Base-by-base conservation (phyloP, 2,329 filamentous ascomycete genomes). In the Ophiostoma angusticollis region DNA sequence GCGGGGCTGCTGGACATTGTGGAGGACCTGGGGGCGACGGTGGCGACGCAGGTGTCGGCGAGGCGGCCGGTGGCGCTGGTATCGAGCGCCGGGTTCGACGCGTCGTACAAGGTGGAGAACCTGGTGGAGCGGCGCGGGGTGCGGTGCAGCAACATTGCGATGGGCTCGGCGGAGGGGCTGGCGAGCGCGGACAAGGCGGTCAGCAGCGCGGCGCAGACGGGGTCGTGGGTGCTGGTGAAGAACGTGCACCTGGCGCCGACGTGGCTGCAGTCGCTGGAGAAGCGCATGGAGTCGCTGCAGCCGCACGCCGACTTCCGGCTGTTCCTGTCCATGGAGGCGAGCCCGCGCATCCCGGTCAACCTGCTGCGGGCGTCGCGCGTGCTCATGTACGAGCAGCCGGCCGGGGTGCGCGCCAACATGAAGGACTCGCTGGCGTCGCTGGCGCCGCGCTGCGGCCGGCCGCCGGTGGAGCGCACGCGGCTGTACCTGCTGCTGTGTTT, bases 241-340 rank as follows among this genome's bases (percentile, higher is more conserved):
- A 98, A 98, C 65, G 91, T 98, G 16, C 91, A 98, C 60, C 72
- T 98, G 45, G 86, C 89, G 22, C 86, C 91, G 1, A 84, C 85
- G 11, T 98, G 93, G 93, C 68, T 98, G 23, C 89, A 96, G 61
- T 94, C 86, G 53, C 72, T 98, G 13, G 89, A 98, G 66, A 98
- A 98, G 70, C 79, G 89, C 31, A 83, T 98, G 64, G 86, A 94
- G 50, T 84, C 85, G 9, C 80, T 98, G 54, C 95, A 94, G 55
- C 87, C 93, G 21, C 85, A 96, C 60, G 70, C 77, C 27, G 82
- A 93, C 56, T 98, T 98, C 72, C 74, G 91, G 34, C 68, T 98
- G 22, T 98, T 98, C 74, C 64, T 98, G 45, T 95, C 89, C 0
- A 98, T 98, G 91, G 91, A 98, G 61, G 84, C 85, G 3, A 95